phyloP scores from a whole-genome alignment of 192 early-diverging fungal genomes.

The Rhizophagus sp. region DNA sequence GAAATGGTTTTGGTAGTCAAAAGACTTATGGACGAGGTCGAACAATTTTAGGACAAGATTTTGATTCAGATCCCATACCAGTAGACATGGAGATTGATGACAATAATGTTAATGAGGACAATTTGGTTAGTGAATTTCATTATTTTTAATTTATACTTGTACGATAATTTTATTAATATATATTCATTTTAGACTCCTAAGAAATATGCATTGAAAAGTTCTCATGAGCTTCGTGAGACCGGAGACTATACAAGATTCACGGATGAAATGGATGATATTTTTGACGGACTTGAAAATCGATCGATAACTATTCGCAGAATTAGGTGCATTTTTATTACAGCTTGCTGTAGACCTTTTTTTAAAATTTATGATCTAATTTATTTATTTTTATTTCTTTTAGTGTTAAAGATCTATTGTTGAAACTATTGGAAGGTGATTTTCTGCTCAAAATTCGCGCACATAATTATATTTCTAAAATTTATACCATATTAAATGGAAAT shows the following conservation, averaged over 20 bases:
- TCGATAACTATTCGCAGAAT: constrained; percentile 43
- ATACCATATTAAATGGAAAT: neutral
- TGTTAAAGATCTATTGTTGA: neutral
- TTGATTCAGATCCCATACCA: neutral
- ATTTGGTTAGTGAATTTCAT: neutral
- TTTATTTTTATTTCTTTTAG: neutral
- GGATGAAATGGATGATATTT: constrained; percentile 63
- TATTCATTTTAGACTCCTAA: neutral
- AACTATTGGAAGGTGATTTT: constrained; percentile 21
- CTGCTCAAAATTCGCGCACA: constrained; percentile 11
- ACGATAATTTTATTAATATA: neutral
- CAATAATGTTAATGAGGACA: neutral
- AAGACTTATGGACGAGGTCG: constrained; percentile 24
- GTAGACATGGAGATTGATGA: neutral
- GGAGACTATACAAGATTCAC: constrained; percentile 56
- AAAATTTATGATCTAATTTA: too few species aligned
- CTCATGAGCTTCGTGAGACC: constrained; percentile 58
- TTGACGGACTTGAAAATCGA: constrained; percentile 53
- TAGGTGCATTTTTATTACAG: constrained; percentile 38
- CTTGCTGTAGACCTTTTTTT: neutral
- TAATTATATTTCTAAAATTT: constrained; percentile 21
- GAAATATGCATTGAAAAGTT: constrained; percentile 37
- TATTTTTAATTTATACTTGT: neutral
- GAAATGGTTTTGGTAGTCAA: neutral
- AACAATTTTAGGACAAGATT: constrained; percentile 9